Conservation (phyloP, 1,139 yeast genomes). For the Blastobotrys malaysiensis region DNA sequence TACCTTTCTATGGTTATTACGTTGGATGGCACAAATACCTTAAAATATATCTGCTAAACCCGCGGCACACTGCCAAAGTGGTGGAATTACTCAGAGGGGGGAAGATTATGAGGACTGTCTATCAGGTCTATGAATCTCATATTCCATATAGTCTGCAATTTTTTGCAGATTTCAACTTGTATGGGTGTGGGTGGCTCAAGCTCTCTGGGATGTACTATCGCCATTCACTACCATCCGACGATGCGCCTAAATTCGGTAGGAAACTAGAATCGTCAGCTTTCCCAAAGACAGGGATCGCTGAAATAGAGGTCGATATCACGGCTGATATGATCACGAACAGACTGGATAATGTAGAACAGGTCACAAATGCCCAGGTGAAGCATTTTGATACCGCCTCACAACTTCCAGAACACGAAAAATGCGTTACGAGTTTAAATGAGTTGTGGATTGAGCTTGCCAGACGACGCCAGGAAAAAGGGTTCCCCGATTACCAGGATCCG, state of each 20-base stretch:
- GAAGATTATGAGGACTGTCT: conserved; percentile 33
- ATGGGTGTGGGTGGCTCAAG: conserved; percentile 76
- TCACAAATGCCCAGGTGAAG: neutral
- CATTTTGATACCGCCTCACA: neutral
- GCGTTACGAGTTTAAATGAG: conserved; percentile 52
- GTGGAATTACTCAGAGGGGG: conserved; percentile 56
- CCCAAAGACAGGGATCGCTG: conserved; percentile 55
- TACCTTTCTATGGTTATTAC: conserved; percentile 80
- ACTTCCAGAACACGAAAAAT: conserved; percentile 27
- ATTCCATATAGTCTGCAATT: conserved; percentile 74
- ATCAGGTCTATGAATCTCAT: conserved; percentile 70
- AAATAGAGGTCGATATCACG: conserved; percentile 64
- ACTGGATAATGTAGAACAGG: conserved; percentile 7
- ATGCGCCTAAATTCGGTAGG: neutral
- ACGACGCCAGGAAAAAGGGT: conserved; percentile 41
- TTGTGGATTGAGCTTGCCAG: conserved; percentile 57
- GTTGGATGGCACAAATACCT: conserved; percentile 58
- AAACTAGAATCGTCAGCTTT: conserved; percentile 19
- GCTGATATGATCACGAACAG: conserved; percentile 59
- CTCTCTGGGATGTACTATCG: conserved; percentile 24
- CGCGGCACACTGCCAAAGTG: conserved; percentile 54
- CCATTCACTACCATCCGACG: conserved; percentile 11
- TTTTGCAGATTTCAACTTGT: conserved; percentile 73
- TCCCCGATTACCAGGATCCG: neutral
- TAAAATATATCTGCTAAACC: conserved; percentile 64